Base-by-base conservation (phyloP, 257 asterid genomes). In the Penstemon davidsonii region DNA sequence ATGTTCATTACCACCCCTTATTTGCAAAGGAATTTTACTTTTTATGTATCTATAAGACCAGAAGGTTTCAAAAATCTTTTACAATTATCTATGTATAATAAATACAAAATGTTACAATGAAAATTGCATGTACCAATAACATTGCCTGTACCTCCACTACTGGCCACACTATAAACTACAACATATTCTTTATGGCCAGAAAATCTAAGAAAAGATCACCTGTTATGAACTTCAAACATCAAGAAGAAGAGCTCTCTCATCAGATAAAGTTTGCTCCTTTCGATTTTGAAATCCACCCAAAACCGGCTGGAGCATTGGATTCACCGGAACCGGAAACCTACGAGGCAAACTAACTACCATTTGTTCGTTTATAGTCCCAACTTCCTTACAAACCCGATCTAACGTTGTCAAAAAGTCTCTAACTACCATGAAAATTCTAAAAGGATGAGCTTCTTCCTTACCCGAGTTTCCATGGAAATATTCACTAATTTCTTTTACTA, bases 391-490 rank as follows among this genome's bases (percentile, higher is more conserved):
- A 0, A 91, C 99, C 7, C 95, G 92, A 52, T 91, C 99, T 57
- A 94, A 79, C 56, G 83, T 75, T 1, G 83, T 70, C 11, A 94
- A 70, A 74, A 94, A 94, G 73, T 94, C 99, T 19, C 96, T 80
- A 13, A 94, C 99, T 67, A 94, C 96, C 93, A 84, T 78, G 81
- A 94, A 94, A 74, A 94, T 94, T 63, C 97, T 79, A 58, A 94
- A 83, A 8, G 96, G 97, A 68, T 91, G 97, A 83, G 97, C 96
- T 56, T 91, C 99, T 73, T 94, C 99, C 80, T 73, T 84, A 0
- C 89, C 88, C 7, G 97, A 88, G 83, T 88, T 82, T 37, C 99
- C 99, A 39, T 94, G 99, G 82, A 94, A 94, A 46, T 94, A 94
- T 59, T 94, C 97, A 0, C 97, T 94, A 45, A 94, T 88, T 70